Evolutionary conservation across 768 basidiomycete genomes (phyloP).

Genomic region (Lepiota brunneoincarnata): DNA sequence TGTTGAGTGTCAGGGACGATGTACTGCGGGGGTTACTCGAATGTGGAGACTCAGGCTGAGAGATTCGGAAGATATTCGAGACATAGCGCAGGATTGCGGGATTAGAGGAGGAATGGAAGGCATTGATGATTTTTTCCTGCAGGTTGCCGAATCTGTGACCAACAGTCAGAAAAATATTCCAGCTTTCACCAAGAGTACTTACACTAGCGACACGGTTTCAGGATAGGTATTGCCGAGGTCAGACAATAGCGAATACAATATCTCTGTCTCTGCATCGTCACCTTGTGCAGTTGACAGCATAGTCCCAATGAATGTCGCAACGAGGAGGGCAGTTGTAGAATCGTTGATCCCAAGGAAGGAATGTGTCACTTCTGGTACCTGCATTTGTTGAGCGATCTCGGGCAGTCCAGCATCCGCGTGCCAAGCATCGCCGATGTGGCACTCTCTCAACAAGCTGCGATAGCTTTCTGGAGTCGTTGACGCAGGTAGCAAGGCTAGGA

Average conservation of each 20-base stretch:
- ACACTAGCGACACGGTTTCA: conserved; percentile 72
- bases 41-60: conserved; percentile 51
- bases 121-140: conserved; percentile 72
- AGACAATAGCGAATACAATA: conserved; percentile 73
- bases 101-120: conserved; percentile 70
- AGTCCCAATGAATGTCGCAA: conserved; percentile 71
- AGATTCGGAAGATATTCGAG: conserved; percentile 73
- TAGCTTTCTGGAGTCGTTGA: conserved; percentile 58
- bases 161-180: conserved; percentile 13
- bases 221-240: conserved; percentile 68
- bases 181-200: conserved; percentile 30
- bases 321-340: conserved; percentile 62
- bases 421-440: conserved; percentile 49
- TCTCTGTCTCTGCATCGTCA: conserved; percentile 79
- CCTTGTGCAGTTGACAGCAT: conserved; percentile 75
- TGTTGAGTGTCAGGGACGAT: conserved; percentile 65
- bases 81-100: conserved; percentile 66
- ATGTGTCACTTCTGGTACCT: conserved; percentile 53
- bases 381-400: conserved; percentile 37
- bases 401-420: conserved; percentile 35
- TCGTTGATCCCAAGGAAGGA: conserved; percentile 63
- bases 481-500: conserved; percentile 72
- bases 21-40: conserved; percentile 27
- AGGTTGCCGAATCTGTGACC: conserved; percentile 65
- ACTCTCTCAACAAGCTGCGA: conserved; percentile 60